Conservation (phyloP, 2,329 filamentous ascomycete genomes). For the Diplocarpon mali region DNA sequence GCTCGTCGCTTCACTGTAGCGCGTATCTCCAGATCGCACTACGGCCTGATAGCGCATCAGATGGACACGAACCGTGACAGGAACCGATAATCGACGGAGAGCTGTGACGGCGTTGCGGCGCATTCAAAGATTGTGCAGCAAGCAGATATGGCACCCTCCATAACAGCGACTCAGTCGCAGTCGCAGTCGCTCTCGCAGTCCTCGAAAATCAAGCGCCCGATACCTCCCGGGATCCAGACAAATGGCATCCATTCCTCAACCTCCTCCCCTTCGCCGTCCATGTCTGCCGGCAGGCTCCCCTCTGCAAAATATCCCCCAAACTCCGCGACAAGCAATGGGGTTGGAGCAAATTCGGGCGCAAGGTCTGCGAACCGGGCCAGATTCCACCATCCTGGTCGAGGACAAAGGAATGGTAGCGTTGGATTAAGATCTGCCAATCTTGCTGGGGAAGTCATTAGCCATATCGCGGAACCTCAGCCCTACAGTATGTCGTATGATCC, state of each 20-base stretch:
- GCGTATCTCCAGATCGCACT: not conserved
- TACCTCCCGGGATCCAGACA: constrained; percentile 45
- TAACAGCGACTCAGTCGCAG: constrained; percentile 20
- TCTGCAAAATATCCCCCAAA: constrained; percentile 41
- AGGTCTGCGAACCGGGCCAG: constrained; percentile 47
- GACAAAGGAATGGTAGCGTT: constrained; percentile 38
- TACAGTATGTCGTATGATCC: constrained; percentile 34
- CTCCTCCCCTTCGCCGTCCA: constrained; percentile 38
- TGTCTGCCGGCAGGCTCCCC: constrained; percentile 44
- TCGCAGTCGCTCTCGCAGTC: constrained; percentile 16
- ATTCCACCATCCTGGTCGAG: constrained; percentile 34
- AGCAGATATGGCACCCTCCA: constrained; percentile 23
- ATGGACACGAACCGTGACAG: constrained; percentile 13
- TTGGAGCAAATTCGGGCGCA: constrained; percentile 28
- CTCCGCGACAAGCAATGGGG: constrained; percentile 35
- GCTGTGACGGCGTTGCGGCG: constrained; percentile 9
- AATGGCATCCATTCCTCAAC: constrained; percentile 36
- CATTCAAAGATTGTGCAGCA: not conserved
- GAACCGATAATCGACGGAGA: constrained; percentile 17
- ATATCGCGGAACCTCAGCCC: constrained; percentile 37
- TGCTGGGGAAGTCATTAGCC: constrained; percentile 32
- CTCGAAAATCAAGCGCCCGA: constrained; percentile 56
- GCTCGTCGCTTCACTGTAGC: not conserved
- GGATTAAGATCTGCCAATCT: constrained; percentile 39
- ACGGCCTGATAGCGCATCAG: not conserved